Evolutionary conservation across 2,329 filamentous ascomycete species (phyloP).

Genomic region (Pseudopyricularia javanii): DNA sequence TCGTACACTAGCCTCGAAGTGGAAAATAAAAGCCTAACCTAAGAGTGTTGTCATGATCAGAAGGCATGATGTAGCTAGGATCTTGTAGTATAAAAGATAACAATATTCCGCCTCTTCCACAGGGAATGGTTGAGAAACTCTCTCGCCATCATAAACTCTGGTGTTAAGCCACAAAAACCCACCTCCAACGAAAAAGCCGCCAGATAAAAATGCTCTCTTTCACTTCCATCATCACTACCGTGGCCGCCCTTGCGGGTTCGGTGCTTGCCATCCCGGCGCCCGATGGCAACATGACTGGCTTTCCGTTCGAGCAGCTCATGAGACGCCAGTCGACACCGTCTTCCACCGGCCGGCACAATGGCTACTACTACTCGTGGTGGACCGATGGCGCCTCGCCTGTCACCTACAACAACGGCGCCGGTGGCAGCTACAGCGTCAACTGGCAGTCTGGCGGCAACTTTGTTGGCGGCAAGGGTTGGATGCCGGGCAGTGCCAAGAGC

Average conservation of each 20-base stretch:
- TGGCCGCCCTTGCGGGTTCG: constrained; percentile 16
- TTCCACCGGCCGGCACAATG: constrained; percentile 38
- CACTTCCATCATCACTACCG: constrained; percentile 23
- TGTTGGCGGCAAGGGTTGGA: neutral
- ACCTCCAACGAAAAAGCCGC: neutral
- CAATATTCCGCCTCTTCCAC: neutral
- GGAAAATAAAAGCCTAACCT: too few relatives aligned
- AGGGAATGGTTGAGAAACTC: neutral
- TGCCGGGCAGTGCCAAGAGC: neutral
- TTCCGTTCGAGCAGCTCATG: constrained; percentile 9
- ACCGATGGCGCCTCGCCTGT: constrained; percentile 20
- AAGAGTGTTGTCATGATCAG: too few relatives aligned
- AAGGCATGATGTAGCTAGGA: too few relatives aligned
- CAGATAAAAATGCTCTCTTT: constrained; percentile 23
- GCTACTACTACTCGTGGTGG: constrained; percentile 43
- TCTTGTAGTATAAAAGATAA: too few relatives aligned
- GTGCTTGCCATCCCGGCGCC: constrained; percentile 19
- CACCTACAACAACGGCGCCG: constrained; percentile 26
- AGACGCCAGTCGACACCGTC: constrained; percentile 23
- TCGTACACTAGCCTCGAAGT: too few relatives aligned
- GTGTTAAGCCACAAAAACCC: neutral
- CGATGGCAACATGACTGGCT: constrained; percentile 17
- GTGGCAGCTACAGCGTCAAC: constrained; percentile 24
- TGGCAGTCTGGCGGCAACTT: constrained; percentile 34
- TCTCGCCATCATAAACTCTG: too few relatives aligned